A percentile compares a stretch with the other conserved stretches of the same genome.
Evolutionary conservation across 2,329 filamentous ascomycete species (phyloP).

Genomic region (Alternaria brassicicola): DNA sequence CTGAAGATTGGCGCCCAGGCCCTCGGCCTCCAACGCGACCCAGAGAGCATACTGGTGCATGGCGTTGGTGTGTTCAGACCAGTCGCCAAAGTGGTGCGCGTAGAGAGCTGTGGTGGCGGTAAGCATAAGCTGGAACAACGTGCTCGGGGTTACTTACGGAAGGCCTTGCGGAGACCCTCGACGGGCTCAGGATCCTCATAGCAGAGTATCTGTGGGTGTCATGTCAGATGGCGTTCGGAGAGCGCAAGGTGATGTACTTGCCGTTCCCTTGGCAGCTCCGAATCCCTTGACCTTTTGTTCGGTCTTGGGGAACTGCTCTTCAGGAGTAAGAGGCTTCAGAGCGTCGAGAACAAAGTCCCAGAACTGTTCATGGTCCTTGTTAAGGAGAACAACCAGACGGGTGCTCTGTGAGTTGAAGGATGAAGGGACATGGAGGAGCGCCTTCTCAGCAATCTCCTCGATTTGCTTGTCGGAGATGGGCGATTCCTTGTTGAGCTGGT

Average conservation of each 20-base stretch:
- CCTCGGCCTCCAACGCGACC: constrained; percentile 82
- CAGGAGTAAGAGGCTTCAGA: constrained; percentile 72
- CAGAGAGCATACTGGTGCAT: constrained; percentile 85
- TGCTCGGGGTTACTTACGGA: constrained; percentile 44
- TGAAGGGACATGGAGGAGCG: constrained; percentile 73
- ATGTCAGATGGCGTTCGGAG: constrained; percentile 12
- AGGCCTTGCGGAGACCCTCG: constrained; percentile 69
- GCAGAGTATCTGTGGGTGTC: constrained; percentile 69
- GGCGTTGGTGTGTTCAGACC: constrained; percentile 76
- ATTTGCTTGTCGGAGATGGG: constrained; percentile 64
- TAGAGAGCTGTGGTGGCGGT: constrained; percentile 58
- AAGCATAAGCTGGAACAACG: not conserved
- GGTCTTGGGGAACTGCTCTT: constrained; percentile 65
- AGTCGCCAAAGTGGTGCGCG: constrained; percentile 78
- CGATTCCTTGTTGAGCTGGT: constrained; percentile 69
- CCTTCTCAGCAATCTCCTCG: constrained; percentile 64
- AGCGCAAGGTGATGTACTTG: constrained; percentile 52
- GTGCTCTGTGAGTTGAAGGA: constrained; percentile 90
- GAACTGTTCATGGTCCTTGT: constrained; percentile 82
- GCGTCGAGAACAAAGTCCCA: constrained; percentile 75
- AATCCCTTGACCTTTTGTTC: constrained; percentile 63
- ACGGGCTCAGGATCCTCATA: constrained; percentile 78
- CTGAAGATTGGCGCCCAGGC: constrained; percentile 86
- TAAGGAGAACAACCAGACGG: constrained; percentile 77
- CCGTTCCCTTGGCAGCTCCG: constrained; percentile 75